Percentiles rank a stretch among this genome's conserved stretches.
Conservation (phyloP, 1,284 basidiomycete species). For the Anthracocystis panici-leucophaei region DNA sequence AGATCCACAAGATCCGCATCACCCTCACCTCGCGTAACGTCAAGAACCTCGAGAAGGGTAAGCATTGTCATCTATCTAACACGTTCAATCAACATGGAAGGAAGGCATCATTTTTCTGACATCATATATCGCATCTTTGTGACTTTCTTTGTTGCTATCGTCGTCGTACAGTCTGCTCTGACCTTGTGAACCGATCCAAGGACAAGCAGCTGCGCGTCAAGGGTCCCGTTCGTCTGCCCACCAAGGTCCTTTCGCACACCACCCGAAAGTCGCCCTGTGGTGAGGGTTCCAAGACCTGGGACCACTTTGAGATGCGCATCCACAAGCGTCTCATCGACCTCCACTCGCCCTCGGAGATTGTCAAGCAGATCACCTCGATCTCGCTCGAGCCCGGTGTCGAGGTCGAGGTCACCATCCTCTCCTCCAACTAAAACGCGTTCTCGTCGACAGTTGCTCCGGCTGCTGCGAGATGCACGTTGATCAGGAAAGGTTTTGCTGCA, state of each 20-base stretch:
- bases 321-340: slow-evolving; percentile 99
- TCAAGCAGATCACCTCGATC: slow-evolving; percentile 99
- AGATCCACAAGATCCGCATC: slow-evolving; percentile 99
- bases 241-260: slow-evolving; percentile 98
- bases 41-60: slow-evolving; percentile 98
- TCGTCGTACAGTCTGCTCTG: slow-evolving; percentile 80
- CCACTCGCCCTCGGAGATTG: slow-evolving; percentile 97
- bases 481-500: not conserved
- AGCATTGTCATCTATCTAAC: slow-evolving; percentile 49
- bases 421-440: slow-evolving; percentile 59
- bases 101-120: too few species aligned
- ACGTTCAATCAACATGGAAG: too few species aligned
- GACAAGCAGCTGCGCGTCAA: slow-evolving; percentile 99
- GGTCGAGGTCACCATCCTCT: slow-evolving; percentile 97
- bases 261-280: slow-evolving; percentile 83
- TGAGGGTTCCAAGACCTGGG: slow-evolving; percentile 99
- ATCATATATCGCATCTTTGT: not conserved
- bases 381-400: slow-evolving; percentile 99
- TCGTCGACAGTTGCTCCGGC: not conserved
- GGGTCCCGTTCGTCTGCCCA: slow-evolving; percentile 98
- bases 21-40: slow-evolving; percentile 98
- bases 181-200: slow-evolving; percentile 98
- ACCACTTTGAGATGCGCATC: slow-evolving; percentile 98
- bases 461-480: not conserved
- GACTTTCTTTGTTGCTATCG: not conserved